Conservation (phyloP, 345 rosid species). For the Mangifera indica region DNA sequence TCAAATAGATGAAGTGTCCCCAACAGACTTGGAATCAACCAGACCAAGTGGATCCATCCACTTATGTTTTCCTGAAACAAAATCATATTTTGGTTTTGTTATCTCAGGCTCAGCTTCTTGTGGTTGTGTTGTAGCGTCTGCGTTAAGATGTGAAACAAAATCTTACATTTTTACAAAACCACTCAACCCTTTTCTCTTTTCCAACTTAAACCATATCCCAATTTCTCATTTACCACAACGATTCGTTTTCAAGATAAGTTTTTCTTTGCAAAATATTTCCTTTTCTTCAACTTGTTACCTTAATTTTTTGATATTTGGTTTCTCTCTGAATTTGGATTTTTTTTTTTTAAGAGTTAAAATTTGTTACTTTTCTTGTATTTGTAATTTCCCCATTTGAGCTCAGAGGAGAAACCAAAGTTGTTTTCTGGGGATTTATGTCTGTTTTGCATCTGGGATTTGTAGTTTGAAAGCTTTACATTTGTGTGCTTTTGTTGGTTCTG, state of each 20-base stretch:
- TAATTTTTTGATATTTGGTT: constrained; percentile 14
- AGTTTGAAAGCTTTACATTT: constrained; percentile 20
- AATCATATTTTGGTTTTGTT: background rate
- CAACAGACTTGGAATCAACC: constrained; percentile 40
- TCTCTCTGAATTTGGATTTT: constrained; percentile 47
- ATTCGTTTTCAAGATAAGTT: constrained; percentile 30
- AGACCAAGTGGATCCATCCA: constrained; percentile 5
- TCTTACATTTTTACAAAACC: constrained; percentile 24
- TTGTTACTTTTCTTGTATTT: background rate
- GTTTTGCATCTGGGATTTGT: constrained; percentile 22
- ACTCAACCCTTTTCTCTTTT: background rate
- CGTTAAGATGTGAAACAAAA: constrained; percentile 40
- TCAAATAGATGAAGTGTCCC: constrained; percentile 22
- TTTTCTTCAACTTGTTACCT: constrained; percentile 7
- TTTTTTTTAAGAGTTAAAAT: constrained; percentile 23
- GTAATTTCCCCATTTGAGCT: constrained; percentile 17
- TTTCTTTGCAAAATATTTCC: background rate
- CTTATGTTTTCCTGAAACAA: background rate
- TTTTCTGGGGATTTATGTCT: constrained; percentile 16
- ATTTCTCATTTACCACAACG: background rate
- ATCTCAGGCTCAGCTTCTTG: constrained; percentile 24
- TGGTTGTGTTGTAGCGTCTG: too few relatives aligned
- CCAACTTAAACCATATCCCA: background rate
- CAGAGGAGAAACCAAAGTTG: constrained; percentile 20
- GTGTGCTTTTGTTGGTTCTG: constrained; percentile 17